Percentiles rank a stretch among this genome's conserved stretches.
Conservation (phyloP, 441 rosid species). For the Populus tomentosa region DNA sequence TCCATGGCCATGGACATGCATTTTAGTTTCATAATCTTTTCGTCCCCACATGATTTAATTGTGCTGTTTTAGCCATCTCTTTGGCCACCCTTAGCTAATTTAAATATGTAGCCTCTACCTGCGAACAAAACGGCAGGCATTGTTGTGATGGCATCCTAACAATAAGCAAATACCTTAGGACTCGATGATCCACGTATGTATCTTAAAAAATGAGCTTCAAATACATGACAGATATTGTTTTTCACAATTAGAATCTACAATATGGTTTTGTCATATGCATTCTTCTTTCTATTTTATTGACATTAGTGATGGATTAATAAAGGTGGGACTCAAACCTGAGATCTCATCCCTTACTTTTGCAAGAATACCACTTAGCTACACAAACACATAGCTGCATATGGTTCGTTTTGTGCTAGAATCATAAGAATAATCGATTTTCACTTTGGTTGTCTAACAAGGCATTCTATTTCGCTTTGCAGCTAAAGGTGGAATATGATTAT, state of each 20-base stretch:
- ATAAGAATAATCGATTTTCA: background rate
- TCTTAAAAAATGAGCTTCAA: background rate
- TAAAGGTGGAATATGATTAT: conserved; percentile 44
- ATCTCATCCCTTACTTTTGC: background rate
- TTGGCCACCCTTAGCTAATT: background rate
- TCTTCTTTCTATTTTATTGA: background rate
- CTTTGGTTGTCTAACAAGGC: background rate
- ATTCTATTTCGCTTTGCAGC: conserved; percentile 34
- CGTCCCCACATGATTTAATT: background rate
- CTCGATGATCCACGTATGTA: background rate
- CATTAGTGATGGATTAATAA: background rate
- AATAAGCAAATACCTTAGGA: background rate
- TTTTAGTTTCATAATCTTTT: background rate
- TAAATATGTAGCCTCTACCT: no score
- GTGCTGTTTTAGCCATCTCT: background rate
- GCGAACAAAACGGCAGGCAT: background rate
- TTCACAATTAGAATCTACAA: background rate
- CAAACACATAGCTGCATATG: background rate
- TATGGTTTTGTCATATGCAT: background rate
- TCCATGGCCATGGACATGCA: background rate
- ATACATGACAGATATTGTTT: background rate
- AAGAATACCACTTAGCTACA: background rate
- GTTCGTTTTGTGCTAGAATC: background rate
- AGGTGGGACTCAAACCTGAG: background rate
- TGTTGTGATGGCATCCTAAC: background rate